Base-by-base conservation (phyloP, 495 filamentous ascomycete species). In the Hypoxylon lenormandii region DNA sequence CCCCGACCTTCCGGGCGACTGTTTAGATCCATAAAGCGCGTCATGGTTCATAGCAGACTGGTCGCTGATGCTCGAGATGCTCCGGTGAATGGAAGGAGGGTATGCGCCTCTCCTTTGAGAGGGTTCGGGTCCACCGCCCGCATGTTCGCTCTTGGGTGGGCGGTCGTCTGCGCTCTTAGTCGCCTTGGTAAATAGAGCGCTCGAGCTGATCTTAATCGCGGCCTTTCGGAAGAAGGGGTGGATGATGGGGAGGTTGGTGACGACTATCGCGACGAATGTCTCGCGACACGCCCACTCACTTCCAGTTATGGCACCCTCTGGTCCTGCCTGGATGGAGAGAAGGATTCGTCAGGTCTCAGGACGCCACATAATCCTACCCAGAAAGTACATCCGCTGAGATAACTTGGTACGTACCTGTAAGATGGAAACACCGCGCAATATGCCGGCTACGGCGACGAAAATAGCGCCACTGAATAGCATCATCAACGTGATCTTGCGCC, bases 221-320 rank as follows among this genome's bases (percentile, higher is more conserved):
- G 50, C 79, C 19, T 71, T 64, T 12, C 77, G 74, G 42, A 85
- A 49, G 2, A 85, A 67, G 13, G 83, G 82, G 63, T 82, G 80
- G 12, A 85, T 71, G 78, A 85, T 83, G 5, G 84, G 84, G 0
- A 85, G 72, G 60, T 86, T 86, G 51, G 81, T 82, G 3, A 81
- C 84, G 30, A 87, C 72, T 0, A 85, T 78, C 18, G 83, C 80
- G n/a, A 85, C 83, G 57, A 87, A 86, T 1, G 82, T 81, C 66
- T 86, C 84, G 18, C 84, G 77, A 0, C 78, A 78, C 3, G 83
- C 84, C 84, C 84, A 87, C 30, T 62, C 49, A 7, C 50, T 56
- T 2, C 64, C 59, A 1, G 42, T 19, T 21, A 68, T 5, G 19
- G 64, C 56, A 6, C 64, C 56, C 15, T 61, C 57, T 38, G 77